Percentiles rank a stretch among this genome's conserved stretches.
These are phyloP conservation scores for Melaleuca quinquenervia DNA, from an alignment of 345 rosid species.

Conservation along the genomic window DNA sequence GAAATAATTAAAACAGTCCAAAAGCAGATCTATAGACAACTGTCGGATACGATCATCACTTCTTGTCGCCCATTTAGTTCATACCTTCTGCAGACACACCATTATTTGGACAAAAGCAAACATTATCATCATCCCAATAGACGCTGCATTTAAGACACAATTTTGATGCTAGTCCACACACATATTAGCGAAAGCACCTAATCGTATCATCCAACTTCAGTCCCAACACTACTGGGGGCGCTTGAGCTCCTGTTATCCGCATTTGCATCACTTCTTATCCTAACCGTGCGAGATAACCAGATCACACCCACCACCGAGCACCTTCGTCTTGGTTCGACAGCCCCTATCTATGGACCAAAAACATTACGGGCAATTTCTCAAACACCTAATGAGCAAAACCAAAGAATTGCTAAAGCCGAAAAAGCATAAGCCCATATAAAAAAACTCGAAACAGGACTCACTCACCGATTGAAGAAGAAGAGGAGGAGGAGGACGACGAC, in stretches of 20 bases:
- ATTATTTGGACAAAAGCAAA: not conserved
- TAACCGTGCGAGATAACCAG: not conserved
- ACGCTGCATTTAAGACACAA: not conserved
- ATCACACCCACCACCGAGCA: not conserved
- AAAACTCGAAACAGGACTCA: not conserved
- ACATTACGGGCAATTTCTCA: not conserved
- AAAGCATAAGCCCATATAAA: constrained; percentile 1
- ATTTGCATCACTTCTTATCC: not conserved
- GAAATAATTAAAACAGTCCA: not conserved
- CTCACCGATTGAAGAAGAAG: constrained; percentile 31
- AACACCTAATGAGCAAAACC: not conserved
- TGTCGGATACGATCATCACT: not conserved
- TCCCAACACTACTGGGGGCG: not conserved
- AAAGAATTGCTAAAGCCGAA: not conserved
- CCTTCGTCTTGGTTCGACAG: not conserved
- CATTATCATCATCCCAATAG: not conserved
- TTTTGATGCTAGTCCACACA: not conserved
- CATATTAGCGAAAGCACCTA: not conserved
- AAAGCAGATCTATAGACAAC: not conserved
- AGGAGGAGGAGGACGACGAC: constrained; percentile 3
- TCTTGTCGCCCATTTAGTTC: not conserved
- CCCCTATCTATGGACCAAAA: not conserved
- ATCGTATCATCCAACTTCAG: not conserved
- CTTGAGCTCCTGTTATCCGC: not conserved
- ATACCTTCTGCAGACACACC: not conserved